Conservation (phyloP, 148 eudicot species). For the Nyssa sinensis region DNA sequence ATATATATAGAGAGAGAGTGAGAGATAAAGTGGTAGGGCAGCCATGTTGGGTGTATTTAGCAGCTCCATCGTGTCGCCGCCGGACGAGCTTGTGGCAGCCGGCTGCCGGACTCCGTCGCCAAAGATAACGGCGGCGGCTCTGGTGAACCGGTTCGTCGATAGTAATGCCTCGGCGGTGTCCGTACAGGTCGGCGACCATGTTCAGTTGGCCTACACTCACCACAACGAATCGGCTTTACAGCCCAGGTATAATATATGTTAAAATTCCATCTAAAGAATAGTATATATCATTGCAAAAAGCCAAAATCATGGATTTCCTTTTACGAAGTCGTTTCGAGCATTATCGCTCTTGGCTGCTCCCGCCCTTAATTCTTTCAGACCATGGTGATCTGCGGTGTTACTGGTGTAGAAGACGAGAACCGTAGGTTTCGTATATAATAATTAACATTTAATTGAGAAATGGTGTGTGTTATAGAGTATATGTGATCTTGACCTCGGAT, state of each 20-base stretch:
- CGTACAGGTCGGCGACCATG: constrained; percentile 56
- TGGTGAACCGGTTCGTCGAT: constrained; percentile 54
- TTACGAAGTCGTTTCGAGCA: background rate
- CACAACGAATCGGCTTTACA: constrained; percentile 50
- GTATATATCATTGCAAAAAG: too few species aligned
- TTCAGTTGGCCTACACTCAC: constrained; percentile 69
- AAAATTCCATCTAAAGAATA: too few species aligned
- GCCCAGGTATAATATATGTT: constrained; percentile 55
- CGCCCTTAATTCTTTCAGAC: too few species aligned
- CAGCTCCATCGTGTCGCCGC: constrained; percentile 76
- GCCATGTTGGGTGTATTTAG: constrained; percentile 85
- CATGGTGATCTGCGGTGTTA: background rate
- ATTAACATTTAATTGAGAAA: background rate
- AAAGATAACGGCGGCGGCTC: constrained; percentile 57
- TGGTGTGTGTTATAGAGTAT: background rate
- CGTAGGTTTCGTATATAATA: too few species aligned
- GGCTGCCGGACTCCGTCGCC: constrained; percentile 94
- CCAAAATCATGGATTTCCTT: too few species aligned
- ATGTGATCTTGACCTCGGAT: background rate
- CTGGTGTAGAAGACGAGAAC: background rate
- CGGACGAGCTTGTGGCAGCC: constrained; percentile 91
- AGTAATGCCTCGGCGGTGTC: constrained; percentile 57
- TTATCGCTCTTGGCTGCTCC: too few species aligned
- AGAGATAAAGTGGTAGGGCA: background rate
- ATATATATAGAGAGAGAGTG: background rate